Evolutionary conservation across 2,329 filamentous ascomycete genomes (phyloP), one percentile per base, ranked within the genome.

Genomic region (Phialemonium atrogriseum): DNA sequence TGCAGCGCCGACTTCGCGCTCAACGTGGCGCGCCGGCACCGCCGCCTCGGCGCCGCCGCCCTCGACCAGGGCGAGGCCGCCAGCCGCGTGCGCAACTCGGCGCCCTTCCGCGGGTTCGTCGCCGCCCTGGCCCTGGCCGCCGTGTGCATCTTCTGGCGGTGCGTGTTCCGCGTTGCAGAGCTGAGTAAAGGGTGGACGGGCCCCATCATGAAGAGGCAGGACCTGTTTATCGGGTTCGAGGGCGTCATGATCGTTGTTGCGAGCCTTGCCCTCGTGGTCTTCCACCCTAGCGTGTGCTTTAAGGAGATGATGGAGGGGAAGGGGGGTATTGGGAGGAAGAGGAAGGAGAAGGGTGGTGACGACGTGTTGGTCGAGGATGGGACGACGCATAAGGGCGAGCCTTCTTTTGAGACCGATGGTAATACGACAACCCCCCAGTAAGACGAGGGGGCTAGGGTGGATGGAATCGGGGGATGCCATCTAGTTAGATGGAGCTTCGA

Each of bases 131-230:
- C 57, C 1, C 50, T 80, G 3, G 66, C 75, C 3, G 77, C 76
- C n/a, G 32, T 80, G 10, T 68, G 66, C 43, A 75, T 84, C 45
- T 70, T 83, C 39, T 70, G 72, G 45, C 64, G 80, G 7, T 77
- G 70, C 41, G 68, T 76, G 24, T 84, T 76, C 53, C 69, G 80
- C 33, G 70, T 81, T 14, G 72, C 70, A 1, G 79, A 84, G 62
- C 55, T 84, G 40, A 71, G 67, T 40, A 60, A 70, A 32, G 80
- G 80, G 1, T 85, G 76, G 70, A 53, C 48, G 4, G 77, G 77
- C 0, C 52, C 62, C 14, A 51, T 84, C 43, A 78, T 79, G 49
- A 52, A 47, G 20, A 52, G 68, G 22, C 60, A 79, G 55, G 58
- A 56, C 22, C 55, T 72, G 35, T 78, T 79, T 48, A 64, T 77